These are phyloP conservation scores for Pseudogymnoascus sp. DNA, from an alignment of 2,329 filamentous ascomycete genomes.

Conservation along the genomic window DNA sequence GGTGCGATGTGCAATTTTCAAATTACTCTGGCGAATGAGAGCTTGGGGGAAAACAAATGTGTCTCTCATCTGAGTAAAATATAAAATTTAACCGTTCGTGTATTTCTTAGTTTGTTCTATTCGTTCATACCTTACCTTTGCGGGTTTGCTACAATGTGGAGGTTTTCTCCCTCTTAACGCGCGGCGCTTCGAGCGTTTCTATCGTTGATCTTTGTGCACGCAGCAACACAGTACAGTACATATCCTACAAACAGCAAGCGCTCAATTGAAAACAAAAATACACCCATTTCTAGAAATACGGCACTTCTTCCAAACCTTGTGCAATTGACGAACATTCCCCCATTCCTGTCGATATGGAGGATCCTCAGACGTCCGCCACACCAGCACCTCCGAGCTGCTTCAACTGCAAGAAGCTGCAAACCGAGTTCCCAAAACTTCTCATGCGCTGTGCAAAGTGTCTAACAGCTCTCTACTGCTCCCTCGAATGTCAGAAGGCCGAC, in stretches of 20 bases:
- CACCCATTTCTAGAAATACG: neutral
- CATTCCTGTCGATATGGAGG: neutral
- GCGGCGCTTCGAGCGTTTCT: neutral
- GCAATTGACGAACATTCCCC: neutral
- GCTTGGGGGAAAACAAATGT: neutral
- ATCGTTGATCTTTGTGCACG: neutral
- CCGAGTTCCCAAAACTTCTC: neutral
- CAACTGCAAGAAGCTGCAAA: neutral
- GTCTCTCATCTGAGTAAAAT: neutral
- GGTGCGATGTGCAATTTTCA: neutral
- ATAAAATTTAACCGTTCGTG: neutral
- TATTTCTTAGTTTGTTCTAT: neutral
- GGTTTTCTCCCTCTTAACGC: neutral
- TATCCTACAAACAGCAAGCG: neutral
- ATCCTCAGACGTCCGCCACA: neutral
- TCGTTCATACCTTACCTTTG: no score
- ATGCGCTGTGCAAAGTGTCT: conserved; percentile 22
- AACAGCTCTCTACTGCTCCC: conserved; percentile 23
- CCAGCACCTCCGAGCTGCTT: neutral
- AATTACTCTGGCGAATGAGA: neutral
- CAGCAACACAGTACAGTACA: neutral
- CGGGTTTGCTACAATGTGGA: no score
- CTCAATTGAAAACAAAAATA: neutral
- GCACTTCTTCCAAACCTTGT: neutral
- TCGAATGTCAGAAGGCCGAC: conserved; percentile 22